A percentile compares a stretch with the other conserved stretches of the same genome.
Conservation (phyloP, 2,329 filamentous ascomycete species). For the Sclerotinia nivalis region DNA sequence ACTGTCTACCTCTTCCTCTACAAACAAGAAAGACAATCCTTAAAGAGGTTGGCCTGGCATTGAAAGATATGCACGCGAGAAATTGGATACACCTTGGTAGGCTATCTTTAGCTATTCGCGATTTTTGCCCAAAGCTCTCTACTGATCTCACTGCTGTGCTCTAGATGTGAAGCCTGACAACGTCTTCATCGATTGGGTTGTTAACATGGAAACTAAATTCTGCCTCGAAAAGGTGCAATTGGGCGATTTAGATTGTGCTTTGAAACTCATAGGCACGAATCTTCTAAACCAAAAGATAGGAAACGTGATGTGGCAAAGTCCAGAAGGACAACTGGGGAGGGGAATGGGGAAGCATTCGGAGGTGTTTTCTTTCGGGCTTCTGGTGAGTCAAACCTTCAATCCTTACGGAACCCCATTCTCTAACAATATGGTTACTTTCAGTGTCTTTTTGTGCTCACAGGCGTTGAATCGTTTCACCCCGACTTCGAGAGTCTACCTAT, state of each 20-base stretch:
- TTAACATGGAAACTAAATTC: conserved; percentile 17
- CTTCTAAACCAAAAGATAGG: conserved; percentile 26
- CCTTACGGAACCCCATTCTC: conserved; percentile 1
- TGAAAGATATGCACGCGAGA: conserved; percentile 27
- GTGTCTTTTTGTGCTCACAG: conserved; percentile 37
- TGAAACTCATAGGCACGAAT: conserved; percentile 26
- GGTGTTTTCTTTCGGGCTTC: conserved; percentile 28
- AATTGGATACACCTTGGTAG: conserved; percentile 29
- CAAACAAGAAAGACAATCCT: conserved; percentile 15
- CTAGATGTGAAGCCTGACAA: conserved; percentile 26
- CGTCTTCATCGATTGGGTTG: conserved; percentile 25
- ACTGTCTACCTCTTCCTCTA: conserved; percentile 12
- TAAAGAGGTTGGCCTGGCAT: conserved; percentile 18
- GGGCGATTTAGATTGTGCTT: conserved; percentile 26
- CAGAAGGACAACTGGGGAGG: conserved; percentile 27
- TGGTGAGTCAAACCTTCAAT: conserved; percentile 25
- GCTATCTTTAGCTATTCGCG: not conserved
- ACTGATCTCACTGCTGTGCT: not conserved
- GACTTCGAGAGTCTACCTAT: conserved; percentile 33
- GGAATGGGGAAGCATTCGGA: conserved; percentile 30
- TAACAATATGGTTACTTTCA: conserved; percentile 25
- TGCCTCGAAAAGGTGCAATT: conserved; percentile 20
- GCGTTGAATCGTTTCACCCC: conserved; percentile 34
- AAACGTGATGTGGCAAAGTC: conserved; percentile 31
- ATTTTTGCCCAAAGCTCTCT: conserved; percentile 13